A percentile compares a stretch with the other conserved stretches of the same genome.
Conservation (phyloP, 805 yeast species). For the Nakazawaea wickerhamii region DNA sequence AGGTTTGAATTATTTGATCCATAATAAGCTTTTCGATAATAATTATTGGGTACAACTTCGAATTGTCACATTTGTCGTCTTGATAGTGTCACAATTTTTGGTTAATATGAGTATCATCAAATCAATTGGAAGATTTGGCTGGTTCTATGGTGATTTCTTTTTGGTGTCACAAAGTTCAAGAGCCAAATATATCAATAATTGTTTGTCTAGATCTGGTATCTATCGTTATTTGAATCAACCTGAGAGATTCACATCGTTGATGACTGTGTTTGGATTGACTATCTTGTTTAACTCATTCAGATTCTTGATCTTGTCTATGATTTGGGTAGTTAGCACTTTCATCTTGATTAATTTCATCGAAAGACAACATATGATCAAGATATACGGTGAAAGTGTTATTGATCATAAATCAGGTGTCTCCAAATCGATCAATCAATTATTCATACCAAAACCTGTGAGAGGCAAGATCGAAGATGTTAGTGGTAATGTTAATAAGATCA, state of each 20-base stretch:
- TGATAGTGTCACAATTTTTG: slow-evolving; percentile 60
- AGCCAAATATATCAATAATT: slow-evolving; percentile 13
- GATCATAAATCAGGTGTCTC: slow-evolving; percentile 47
- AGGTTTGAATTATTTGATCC: slow-evolving; percentile 14
- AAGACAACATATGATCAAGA: slow-evolving; percentile 68
- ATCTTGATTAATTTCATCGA: slow-evolving; percentile 70
- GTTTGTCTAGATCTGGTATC: slow-evolving; percentile 72
- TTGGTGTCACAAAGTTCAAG: slow-evolving; percentile 41
- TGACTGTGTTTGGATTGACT: slow-evolving; percentile 73
- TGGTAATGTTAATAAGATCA: slow-evolving; percentile 33
- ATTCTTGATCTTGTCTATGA: slow-evolving; percentile 44
- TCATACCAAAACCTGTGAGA: slow-evolving; percentile 17
- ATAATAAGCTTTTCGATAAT: slow-evolving; percentile 18
- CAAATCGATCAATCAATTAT: slow-evolving; percentile 25
- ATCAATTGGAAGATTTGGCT: slow-evolving; percentile 78
- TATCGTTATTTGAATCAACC: slow-evolving; percentile 81
- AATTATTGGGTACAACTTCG: slow-evolving; percentile 45
- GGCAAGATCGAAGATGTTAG: slow-evolving; percentile 18
- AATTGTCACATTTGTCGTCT: slow-evolving; percentile 51
- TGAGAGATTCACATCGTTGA: slow-evolving; percentile 70
- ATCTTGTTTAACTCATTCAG: slow-evolving; percentile 51
- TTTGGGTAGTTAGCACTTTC: slow-evolving; percentile 66
- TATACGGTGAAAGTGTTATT: slow-evolving; percentile 63
- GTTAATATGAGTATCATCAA: slow-evolving; percentile 62
- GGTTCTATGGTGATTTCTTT: slow-evolving; percentile 87